Base-by-base conservation (phyloP, 2,329 filamentous ascomycete species). In the Pseudogymnoascus sp. region DNA sequence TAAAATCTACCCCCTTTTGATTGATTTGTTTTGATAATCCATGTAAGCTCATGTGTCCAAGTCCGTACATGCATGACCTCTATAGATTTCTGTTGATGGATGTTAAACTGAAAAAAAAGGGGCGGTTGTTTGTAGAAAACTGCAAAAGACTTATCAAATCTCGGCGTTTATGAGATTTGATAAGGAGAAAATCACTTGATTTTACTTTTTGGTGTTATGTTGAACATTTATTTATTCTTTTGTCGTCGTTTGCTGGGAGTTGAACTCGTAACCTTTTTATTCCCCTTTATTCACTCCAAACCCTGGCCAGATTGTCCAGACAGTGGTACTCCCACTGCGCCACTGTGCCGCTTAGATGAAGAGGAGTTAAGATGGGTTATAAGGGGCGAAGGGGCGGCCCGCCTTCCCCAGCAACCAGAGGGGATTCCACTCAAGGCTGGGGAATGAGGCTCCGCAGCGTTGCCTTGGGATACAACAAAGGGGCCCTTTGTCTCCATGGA, bases 271-370 rank as follows among this genome's bases (percentile, higher is more conserved):
- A 29, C 48, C 48, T 33, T 15, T 21, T 31, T 51, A 55, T 55
- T 35, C 48, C 21, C 21, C 21, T 21, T 21, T 21, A 55, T 55
- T 51, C 21, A 21, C 4, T 48, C 48, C 29, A 7, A 12, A n/a
- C 48, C 48, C 48, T 55, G 48, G 48, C 48, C 48, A 55, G 48
- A 55, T 55, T 55, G 48, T 55, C 48, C 48, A 21, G 48, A 35
- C 29, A 55, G 48, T 55, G 48, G 48, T 55, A 55, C 48, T 55
- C n/a, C 48, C 48, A 55, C 48, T 55, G 48, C 48, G 48, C 48
- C 48, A 55, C 48, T 55, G 29, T 55, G 48, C 48, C 48, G 48
- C 48, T 55, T 55, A 35, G 33, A 35, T 55, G 5, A 55, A 21
- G 29, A 33, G 3, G n/a, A 33, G n/a, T 55, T 13, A 55, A 55